These are phyloP conservation scores for Volvox africanus DNA, from an alignment of 139 green algal species.

Conservation along the genomic window DNA sequence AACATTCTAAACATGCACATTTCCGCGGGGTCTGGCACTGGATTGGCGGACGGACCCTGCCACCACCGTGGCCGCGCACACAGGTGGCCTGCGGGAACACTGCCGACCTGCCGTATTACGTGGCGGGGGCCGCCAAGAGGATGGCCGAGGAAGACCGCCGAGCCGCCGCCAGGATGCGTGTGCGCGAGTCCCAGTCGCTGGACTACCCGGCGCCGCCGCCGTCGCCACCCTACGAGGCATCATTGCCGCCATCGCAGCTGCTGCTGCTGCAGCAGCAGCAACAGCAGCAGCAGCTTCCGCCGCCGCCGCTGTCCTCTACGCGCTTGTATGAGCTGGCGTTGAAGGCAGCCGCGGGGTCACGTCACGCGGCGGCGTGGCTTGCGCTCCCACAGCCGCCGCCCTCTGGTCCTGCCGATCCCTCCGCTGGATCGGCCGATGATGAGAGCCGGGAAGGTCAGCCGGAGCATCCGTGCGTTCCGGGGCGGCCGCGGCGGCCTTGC, in stretches of 20 bases:
- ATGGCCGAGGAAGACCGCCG: conserved; percentile 22
- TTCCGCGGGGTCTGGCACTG: no score
- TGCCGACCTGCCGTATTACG: conserved; percentile 4
- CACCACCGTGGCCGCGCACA: no score
- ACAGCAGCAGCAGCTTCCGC: neutral
- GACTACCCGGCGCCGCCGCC: no score
- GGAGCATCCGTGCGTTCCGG: neutral
- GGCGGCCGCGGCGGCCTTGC: conserved; percentile 1
- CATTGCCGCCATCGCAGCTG: neutral
- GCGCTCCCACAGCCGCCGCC: no score
- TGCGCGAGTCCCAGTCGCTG: neutral
- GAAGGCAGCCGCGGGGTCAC: neutral
- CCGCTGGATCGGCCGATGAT: no score
- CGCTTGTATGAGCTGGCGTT: neutral
- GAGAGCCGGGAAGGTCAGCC: no score
- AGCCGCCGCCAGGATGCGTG: neutral
- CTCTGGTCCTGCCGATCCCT: no score
- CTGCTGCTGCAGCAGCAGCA: neutral
- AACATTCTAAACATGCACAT: neutral
- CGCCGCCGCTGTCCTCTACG: conserved; percentile 2
- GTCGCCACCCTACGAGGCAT: neutral
- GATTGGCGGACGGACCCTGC: no score
- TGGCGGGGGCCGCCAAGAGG: neutral
- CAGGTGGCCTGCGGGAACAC: conserved; percentile 26
- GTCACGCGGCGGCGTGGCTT: neutral